Conservation (phyloP, 768 basidiomycete species). For the Lactarius evosmus region DNA sequence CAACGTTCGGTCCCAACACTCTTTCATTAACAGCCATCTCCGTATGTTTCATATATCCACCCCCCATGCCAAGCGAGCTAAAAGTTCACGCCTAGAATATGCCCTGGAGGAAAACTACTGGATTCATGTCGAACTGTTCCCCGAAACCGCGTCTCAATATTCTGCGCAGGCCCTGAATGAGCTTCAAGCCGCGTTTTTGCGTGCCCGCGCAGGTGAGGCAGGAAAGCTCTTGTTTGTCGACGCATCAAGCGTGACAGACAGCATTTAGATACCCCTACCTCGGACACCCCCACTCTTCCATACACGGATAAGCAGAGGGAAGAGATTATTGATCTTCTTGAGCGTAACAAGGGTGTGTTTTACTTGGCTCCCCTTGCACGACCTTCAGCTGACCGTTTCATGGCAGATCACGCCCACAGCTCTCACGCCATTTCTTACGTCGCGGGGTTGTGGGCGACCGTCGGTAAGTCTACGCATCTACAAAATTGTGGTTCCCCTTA, state of each 20-base stretch:
- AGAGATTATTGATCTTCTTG: slow-evolving; percentile 3
- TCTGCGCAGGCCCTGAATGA: slow-evolving; percentile 9
- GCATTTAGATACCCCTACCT: slow-evolving; percentile 11
- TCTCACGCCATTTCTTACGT: slow-evolving; percentile 5
- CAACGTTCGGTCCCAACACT: not conserved
- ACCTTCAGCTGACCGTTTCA: not conserved
- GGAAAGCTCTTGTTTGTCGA: not conserved
- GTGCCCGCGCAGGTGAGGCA: slow-evolving; percentile 14
- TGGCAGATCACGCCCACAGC: slow-evolving; percentile 5
- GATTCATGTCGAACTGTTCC: slow-evolving; percentile 21
- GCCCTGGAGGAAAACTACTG: slow-evolving; percentile 21
- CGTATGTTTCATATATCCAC: not conserved
- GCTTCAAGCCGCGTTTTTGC: not conserved
- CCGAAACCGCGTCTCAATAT: not conserved
- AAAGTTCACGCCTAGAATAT: not conserved
- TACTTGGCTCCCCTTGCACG: too few species aligned
- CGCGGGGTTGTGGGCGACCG: slow-evolving; percentile 5
- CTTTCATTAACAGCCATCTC: not conserved
- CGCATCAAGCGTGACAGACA: not conserved
- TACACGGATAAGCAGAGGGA: slow-evolving; percentile 10
- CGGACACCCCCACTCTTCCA: slow-evolving; percentile 16
- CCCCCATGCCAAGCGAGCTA: not conserved
- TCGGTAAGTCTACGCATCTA: slow-evolving; percentile 5
- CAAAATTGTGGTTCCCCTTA: not conserved
- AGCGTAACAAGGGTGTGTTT: slow-evolving; percentile 6